These are phyloP conservation scores for Gossypium lobatum DNA, from an alignment of 441 rosid genomes.

Conservation along the genomic window DNA sequence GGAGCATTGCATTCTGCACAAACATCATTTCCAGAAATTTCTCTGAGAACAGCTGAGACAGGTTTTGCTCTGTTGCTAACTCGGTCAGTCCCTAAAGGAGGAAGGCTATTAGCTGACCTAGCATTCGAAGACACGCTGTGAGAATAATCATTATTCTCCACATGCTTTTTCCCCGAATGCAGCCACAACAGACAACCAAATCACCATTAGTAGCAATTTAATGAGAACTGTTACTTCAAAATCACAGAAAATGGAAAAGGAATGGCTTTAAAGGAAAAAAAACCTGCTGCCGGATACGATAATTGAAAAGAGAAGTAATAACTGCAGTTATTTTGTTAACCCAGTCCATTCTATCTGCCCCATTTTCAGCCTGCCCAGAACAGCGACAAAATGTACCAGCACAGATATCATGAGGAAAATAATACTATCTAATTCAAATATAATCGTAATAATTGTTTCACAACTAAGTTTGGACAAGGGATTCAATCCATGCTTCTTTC, in stretches of 20 bases:
- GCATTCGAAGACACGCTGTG: slow-evolving; percentile 29
- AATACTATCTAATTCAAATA: neutral
- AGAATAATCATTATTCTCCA: slow-evolving; percentile 25
- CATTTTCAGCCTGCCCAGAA: slow-evolving; percentile 76
- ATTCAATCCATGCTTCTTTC: neutral
- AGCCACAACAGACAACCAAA: slow-evolving; percentile 39
- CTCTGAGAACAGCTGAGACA: slow-evolving; percentile 53
- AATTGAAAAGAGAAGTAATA: slow-evolving; percentile 74
- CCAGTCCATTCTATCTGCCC: slow-evolving; percentile 90
- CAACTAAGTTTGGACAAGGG: neutral
- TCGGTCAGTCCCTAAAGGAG: slow-evolving; percentile 23
- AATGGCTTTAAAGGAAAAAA: neutral
- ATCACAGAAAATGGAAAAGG: neutral
- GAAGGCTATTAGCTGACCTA: slow-evolving; percentile 23
- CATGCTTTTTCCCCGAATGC: slow-evolving; percentile 22
- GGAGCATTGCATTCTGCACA: slow-evolving; percentile 89
- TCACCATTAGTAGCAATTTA: slow-evolving; percentile 26
- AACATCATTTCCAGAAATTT: slow-evolving; percentile 74
- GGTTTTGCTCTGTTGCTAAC: slow-evolving; percentile 31
- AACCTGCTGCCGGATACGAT: slow-evolving; percentile 74
- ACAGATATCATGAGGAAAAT: slow-evolving; percentile 8
- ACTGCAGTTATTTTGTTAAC: slow-evolving; percentile 70
- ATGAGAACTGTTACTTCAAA: neutral
- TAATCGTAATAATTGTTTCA: neutral
- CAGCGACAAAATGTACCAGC: slow-evolving; percentile 12